phyloP scores from a whole-genome alignment of 352 stramenopile species.

The Pythium utonaiense region DNA sequence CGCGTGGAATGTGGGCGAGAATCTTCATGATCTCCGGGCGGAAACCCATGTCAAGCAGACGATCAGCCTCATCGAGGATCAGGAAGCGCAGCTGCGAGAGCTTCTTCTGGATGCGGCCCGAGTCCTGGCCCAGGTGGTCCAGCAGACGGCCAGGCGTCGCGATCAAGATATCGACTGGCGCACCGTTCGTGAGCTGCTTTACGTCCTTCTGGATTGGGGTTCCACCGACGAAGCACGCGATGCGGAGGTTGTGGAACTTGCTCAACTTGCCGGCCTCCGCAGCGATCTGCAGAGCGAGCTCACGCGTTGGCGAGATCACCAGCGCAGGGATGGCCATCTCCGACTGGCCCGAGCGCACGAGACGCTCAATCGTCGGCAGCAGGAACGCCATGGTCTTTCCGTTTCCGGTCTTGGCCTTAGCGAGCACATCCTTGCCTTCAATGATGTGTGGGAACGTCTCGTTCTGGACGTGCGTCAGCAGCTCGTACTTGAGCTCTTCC shows the following conservation, averaged over 20 bases:
- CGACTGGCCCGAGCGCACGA: conserved; percentile 63
- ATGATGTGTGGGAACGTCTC: conserved; percentile 52
- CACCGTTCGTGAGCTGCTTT: conserved; percentile 28
- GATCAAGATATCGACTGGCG: conserved; percentile 90
- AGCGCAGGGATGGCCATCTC: conserved; percentile 58
- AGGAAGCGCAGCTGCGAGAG: conserved; percentile 48
- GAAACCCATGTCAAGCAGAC: conserved; percentile 96
- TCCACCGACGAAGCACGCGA: conserved; percentile 79
- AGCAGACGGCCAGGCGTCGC: conserved; percentile 94
- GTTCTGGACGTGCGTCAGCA: conserved; percentile 84
- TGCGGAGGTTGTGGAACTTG: conserved; percentile 76
- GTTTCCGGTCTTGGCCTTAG: conserved; percentile 71
- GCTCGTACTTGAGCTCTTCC: conserved; percentile 61
- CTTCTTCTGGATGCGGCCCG: conserved; percentile 69
- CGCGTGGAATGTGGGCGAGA: conserved; percentile 38
- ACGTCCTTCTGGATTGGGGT: conserved; percentile 81
- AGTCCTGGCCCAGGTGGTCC: conserved; percentile 94
- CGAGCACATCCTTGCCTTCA: conserved; percentile 79
- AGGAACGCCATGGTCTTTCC: conserved; percentile 82
- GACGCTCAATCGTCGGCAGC: conserved; percentile 43
- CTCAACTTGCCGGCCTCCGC: conserved; percentile 84
- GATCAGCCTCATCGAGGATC: conserved; percentile 95
- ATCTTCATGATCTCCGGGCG: conserved; percentile 90
- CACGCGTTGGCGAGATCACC: conserved; percentile 87
- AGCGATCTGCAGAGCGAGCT: conserved; percentile 90